phyloP scores from a whole-genome alignment of 306 rosid genomes.

The Morella rubra region DNA sequence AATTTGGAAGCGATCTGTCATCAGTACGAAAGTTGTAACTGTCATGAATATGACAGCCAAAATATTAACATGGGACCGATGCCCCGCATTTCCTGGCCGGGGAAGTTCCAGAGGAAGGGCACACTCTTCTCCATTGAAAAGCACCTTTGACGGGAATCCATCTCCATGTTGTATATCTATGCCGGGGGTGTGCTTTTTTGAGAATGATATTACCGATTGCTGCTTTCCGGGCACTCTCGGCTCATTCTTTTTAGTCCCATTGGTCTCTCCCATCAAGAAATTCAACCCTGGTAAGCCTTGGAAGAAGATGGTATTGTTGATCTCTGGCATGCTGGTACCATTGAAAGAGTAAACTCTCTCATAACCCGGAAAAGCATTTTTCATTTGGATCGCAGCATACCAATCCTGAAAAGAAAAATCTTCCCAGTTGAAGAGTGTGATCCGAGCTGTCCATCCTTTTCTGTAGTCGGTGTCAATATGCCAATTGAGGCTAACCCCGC shows the following conservation, averaged over 20 bases:
- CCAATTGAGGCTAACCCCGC: slow-evolving; percentile 86
- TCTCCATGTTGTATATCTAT: slow-evolving; percentile 46
- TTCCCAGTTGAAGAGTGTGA: slow-evolving; percentile 81
- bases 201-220: slow-evolving; percentile 69
- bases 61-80: slow-evolving; percentile 20
- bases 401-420: slow-evolving; percentile 52
- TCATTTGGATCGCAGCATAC: slow-evolving; percentile 61
- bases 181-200: slow-evolving; percentile 39
- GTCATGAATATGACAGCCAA: slow-evolving; percentile 32
- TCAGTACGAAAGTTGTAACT: slow-evolving; percentile 37
- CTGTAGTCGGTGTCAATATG: slow-evolving; percentile 59
- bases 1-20: slow-evolving; percentile 37
- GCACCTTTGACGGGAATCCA: slow-evolving; percentile 71
- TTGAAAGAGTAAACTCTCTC: slow-evolving; percentile 73
- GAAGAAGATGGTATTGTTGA: slow-evolving; percentile 50
- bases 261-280: slow-evolving; percentile 53
- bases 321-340: slow-evolving; percentile 52
- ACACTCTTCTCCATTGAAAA: slow-evolving; percentile 84
- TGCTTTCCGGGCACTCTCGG: slow-evolving; percentile 85
- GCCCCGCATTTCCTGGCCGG: slow-evolving; percentile 19
- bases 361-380: slow-evolving; percentile 42
- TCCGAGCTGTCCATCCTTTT: slow-evolving; percentile 80
- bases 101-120: slow-evolving; percentile 60
- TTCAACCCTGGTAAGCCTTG: slow-evolving; percentile 63
- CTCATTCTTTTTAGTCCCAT: slow-evolving; percentile 36